Base-by-base conservation (phyloP, 176 grass and related monocot genomes). In the Paspalum notatum region DNA sequence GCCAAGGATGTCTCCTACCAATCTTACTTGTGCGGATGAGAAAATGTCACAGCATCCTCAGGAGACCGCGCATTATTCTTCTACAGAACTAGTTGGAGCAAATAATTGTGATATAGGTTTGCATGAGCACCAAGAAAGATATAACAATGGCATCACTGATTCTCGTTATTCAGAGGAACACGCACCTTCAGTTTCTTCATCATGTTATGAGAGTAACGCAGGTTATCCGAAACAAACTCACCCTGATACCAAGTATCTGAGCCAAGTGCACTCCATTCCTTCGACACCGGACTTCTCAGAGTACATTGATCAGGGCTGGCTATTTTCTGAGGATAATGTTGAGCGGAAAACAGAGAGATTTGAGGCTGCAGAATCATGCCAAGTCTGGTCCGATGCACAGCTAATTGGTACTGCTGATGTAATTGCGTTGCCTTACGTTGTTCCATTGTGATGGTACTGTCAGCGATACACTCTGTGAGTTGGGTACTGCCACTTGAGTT, bases 371-470 rank as follows among this genome's bases (percentile, higher is more conserved):
- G n/a, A 88, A 79, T 66, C 69, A 49, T 63, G 45, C 41, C 43
- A 46, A 17, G 85, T 90, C 40, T 93, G 85, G 85, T 66, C 85
- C 26, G 68, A 88, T 70, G 85, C 79, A 56, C 41, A 76, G 54
- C 45, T 57, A 62, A 77, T 93, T 21, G 79, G 63, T 44, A 55
- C 49, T 38, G 68, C 48, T 20, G 75, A 82, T 75, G 38, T 86
- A 42, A 55, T 89, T 80, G 86, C 68, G 1, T 72, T 93, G 57
- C 91, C 91, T 27, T 93, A 93, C 62, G 75, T 86, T 37, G 67
- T 90, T 83, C 88, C 88, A 49, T 68, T 83, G 7, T 93, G 72
- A 88, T 43, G 57, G 37, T 43, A 61, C 41, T 66, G 15, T 14
- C 46, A 59, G 18, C 11, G n/a, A 8, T 37, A 62, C 26, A 60